Base-by-base conservation (phyloP, 2,329 filamentous ascomycete species). In the Cladosporium sphaerospermum region DNA sequence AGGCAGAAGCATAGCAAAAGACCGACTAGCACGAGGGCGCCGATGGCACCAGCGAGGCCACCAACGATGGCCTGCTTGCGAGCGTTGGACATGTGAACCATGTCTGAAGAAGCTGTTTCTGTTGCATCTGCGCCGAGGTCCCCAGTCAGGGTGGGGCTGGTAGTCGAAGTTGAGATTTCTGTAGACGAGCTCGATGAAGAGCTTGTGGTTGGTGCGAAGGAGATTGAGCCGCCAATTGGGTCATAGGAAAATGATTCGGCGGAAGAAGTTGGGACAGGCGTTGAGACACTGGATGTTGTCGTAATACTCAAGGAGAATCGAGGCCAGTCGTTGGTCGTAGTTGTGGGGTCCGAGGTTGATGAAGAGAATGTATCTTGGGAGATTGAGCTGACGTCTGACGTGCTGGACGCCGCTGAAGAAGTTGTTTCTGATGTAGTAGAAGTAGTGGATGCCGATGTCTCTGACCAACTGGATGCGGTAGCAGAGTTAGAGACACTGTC, bases 1-100 rank as follows among this genome's bases (percentile, higher is more conserved):
- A 67, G 49, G 34, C 59, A 56, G 41, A 65, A 55, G 44, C 54
- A 62, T 18, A 67, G 49, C 16, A 65, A 32, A 4, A 63, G 39
- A 7, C 64, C 65, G 19, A 66, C 55, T 23, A 66, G 41, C 4
- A 66, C 53, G 8, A 67, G 56, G 1, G 61, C 64, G 8, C 59
- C 65, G 11, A 67, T 64, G 1, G 63, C 53, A n/a, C 64, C 65
- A 18, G 61, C 61, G 3, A 67, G 58, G 6, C 64, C 63, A 9
- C 64, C 64, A 13, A 67, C 49, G 43, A 66, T 62, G 9, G 62
- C 64, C 43, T 60, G 59, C 45, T 63, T 66, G 18, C 60, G 58
- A 3, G 45, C 32, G 9, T 41, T 55, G 39, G 45, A 45, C 39
- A 51, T 51, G 47, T 43, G 34, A 19, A 54, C 45, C 34, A 50